Percentiles rank a stretch among this genome's conserved stretches.
Conservation (phyloP, 176 grass and related monocot species). For the Oryza punctata region DNA sequence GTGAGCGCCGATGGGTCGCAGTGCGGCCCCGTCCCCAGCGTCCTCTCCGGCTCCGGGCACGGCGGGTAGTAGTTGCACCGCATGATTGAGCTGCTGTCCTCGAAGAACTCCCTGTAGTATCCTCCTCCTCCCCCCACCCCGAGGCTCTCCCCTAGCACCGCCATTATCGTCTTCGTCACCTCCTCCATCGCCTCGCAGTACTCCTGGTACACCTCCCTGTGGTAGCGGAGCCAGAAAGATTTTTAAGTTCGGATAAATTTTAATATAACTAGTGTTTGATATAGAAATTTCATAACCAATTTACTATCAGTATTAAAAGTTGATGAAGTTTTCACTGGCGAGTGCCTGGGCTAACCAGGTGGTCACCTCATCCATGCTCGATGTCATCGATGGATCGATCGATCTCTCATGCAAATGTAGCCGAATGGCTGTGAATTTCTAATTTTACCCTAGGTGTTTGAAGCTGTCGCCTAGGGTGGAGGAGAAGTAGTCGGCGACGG, state of each 20-base stretch:
- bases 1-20: slow-evolving; percentile 76
- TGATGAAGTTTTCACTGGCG: too few species aligned
- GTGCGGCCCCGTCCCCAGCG: slow-evolving; percentile 82
- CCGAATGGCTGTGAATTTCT: background rate
- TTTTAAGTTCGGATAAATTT: too few species aligned
- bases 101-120: slow-evolving; percentile 68
- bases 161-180: slow-evolving; percentile 60
- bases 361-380: slow-evolving; percentile 54
- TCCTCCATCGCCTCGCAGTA: slow-evolving; percentile 69
- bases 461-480: slow-evolving; percentile 59
- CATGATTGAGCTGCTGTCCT: slow-evolving; percentile 68
- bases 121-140: slow-evolving; percentile 43
- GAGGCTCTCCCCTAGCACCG: slow-evolving; percentile 75
- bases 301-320: too few species aligned
- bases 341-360: too few species aligned
- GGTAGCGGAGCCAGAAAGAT: too few species aligned
- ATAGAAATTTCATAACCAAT: too few species aligned
- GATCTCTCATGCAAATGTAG: background rate
- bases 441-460: slow-evolving; percentile 73
- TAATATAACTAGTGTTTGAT: too few species aligned
- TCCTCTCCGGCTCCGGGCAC: slow-evolving; percentile 79
- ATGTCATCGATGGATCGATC: background rate
- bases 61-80: slow-evolving; percentile 84
- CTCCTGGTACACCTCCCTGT: slow-evolving; percentile 61
- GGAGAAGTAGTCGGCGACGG: slow-evolving; percentile 49